Percentiles rank a stretch among this genome's conserved stretches.
phyloP scores from a whole-genome alignment of 331 rosid genomes.

The Arachis monticola region DNA sequence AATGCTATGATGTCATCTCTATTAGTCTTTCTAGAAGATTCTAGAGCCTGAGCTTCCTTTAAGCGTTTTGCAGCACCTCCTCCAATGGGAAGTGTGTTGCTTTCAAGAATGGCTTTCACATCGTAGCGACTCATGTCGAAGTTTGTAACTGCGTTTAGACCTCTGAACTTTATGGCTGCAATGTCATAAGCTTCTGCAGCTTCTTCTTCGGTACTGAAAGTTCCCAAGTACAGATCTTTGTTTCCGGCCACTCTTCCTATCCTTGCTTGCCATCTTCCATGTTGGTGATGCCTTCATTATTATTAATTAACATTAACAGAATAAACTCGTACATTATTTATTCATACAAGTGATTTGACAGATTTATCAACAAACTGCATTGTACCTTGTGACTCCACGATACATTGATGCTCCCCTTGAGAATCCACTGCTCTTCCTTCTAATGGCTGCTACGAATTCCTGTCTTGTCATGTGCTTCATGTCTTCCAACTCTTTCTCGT shows the following conservation, averaged over 20 bases:
- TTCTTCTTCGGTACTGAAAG: constrained; percentile 64
- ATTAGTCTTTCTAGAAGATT: constrained; percentile 53
- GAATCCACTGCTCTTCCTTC: constrained; percentile 95
- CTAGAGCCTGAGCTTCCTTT: constrained; percentile 78
- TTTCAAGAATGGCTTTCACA: constrained; percentile 72
- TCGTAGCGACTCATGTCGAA: constrained; percentile 82
- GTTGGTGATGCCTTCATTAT: constrained; percentile 61
- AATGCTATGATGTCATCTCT: constrained; percentile 68
- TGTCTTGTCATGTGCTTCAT: constrained; percentile 99
- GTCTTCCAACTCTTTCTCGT: constrained; percentile 94
- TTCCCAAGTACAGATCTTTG: constrained; percentile 60
- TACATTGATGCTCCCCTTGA: constrained; percentile 93
- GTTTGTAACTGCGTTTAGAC: constrained; percentile 76
- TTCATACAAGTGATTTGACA: no score
- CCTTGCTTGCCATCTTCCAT: constrained; percentile 83
- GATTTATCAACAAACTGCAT: no score
- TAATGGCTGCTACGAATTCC: constrained; percentile 96
- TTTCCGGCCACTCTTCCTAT: constrained; percentile 77
- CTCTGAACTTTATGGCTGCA: constrained; percentile 80
- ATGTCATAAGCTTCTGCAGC: constrained; percentile 89
- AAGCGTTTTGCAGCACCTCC: constrained; percentile 76
- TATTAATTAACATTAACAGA: no score
- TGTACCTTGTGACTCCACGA: constrained; percentile 92
- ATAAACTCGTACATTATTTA: no score
- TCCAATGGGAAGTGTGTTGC: constrained; percentile 77